Percentiles rank a stretch among this genome's conserved stretches.
These are phyloP conservation scores for Lichtheimia ramosa DNA, from an alignment of 371 early-diverging fungal genomes.

Conservation along the genomic window DNA sequence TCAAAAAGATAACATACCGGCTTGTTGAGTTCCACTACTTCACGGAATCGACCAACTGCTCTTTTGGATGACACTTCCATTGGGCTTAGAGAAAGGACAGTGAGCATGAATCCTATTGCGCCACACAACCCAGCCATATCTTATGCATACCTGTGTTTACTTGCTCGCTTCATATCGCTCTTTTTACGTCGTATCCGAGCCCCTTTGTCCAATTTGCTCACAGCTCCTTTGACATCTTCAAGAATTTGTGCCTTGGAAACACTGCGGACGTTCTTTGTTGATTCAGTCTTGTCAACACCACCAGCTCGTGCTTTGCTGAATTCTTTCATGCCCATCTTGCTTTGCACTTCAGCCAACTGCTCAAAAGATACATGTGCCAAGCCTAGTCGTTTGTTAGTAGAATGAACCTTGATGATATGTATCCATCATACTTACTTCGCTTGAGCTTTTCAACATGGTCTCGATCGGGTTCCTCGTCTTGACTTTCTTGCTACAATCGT, in stretches of 20 bases:
- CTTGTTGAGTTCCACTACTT: conserved; percentile 67
- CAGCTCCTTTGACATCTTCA: conserved; percentile 38
- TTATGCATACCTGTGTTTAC: conserved; percentile 44
- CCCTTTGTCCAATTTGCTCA: conserved; percentile 35
- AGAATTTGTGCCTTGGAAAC: conserved; percentile 37
- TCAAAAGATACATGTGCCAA: conserved; percentile 83
- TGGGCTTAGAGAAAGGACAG: conserved; percentile 48
- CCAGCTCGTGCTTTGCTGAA: conserved; percentile 37
- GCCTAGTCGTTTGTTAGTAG: conserved; percentile 27
- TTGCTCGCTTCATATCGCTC: conserved; percentile 48
- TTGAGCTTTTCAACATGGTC: conserved; percentile 36
- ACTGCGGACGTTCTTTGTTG: conserved; percentile 10
- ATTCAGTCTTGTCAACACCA: conserved; percentile 11
- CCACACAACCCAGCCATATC: neutral
- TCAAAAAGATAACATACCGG: conserved; percentile 33
- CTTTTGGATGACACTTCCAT: conserved; percentile 80
- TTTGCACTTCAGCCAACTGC: conserved; percentile 73
- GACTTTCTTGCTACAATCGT: conserved; percentile 14
- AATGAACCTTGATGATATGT: neutral
- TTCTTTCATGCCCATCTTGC: conserved; percentile 64
- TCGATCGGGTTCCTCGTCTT: conserved; percentile 23
- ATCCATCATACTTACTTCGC: conserved; percentile 23
- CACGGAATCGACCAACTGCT: conserved; percentile 76
- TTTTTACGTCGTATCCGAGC: conserved; percentile 37
- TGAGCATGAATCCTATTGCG: neutral